Evolutionary conservation across 2,329 filamentous ascomycete genomes (phyloP).

Genomic region (Lecanicillium sp.): DNA sequence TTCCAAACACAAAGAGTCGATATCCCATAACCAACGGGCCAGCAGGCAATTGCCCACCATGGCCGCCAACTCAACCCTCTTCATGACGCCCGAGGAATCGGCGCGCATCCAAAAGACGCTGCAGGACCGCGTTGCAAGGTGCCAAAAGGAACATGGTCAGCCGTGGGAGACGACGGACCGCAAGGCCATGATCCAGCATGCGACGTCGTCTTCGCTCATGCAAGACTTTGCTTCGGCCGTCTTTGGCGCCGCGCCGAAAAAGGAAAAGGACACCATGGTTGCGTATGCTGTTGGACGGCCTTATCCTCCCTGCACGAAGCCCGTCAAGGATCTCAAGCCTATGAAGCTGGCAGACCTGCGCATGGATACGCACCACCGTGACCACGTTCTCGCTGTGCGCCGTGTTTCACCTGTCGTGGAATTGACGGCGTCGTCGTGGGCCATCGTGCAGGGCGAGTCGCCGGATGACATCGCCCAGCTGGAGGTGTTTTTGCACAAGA

Average conservation of each 20-base stretch:
- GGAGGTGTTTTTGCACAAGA: conserved; percentile 25
- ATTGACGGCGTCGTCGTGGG: conserved; percentile 19
- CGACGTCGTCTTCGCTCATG: conserved; percentile 21
- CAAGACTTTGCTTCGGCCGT: conserved; percentile 20
- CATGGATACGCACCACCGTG: conserved; percentile 23
- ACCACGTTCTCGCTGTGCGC: conserved; percentile 15
- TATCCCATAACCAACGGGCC: background rate
- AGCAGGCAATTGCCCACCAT: conserved; percentile 8
- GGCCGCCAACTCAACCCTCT: conserved; percentile 19
- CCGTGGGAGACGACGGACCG: conserved; percentile 14
- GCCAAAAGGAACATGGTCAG: conserved; percentile 13
- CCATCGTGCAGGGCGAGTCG: conserved; percentile 19
- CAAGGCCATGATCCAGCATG: conserved; percentile 15
- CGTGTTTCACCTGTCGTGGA: conserved; percentile 18
- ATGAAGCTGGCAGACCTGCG: conserved; percentile 17
- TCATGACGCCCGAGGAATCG: conserved; percentile 22
- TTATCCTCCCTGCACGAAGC: conserved; percentile 17
- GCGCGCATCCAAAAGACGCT: conserved; percentile 18
- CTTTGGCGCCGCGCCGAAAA: conserved; percentile 10
- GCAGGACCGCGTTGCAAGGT: conserved; percentile 14
- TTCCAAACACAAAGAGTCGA: too few relatives aligned
- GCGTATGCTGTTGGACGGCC: conserved; percentile 18
- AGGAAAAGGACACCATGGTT: conserved; percentile 15
- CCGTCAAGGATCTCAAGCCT: conserved; percentile 13
- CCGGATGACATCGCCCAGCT: conserved; percentile 18